Conservation (phyloP, 1,139 yeast species). For the Yamadazyma songkhlaensis region DNA sequence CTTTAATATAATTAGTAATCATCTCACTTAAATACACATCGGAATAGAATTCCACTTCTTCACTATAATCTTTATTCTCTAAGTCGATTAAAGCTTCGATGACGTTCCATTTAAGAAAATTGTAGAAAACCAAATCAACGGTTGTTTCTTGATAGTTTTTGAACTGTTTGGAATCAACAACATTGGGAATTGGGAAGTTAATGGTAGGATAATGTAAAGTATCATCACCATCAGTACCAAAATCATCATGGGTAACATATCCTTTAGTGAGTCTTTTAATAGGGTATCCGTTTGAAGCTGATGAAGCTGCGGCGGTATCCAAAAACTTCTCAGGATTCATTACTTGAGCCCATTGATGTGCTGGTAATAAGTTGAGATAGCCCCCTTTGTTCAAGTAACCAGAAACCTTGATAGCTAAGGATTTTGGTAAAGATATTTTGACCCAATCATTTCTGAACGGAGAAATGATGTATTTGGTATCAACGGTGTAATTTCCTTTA, state of each 20-base stretch:
- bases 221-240: slow-evolving; percentile 86
- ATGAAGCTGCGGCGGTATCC: not conserved
- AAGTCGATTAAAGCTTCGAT: slow-evolving; percentile 50
- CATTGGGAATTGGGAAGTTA: slow-evolving; percentile 69
- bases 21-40: slow-evolving; percentile 32
- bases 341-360: slow-evolving; percentile 20
- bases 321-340: not conserved
- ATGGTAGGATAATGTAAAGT: slow-evolving; percentile 68
- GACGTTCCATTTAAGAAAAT: slow-evolving; percentile 66
- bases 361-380: slow-evolving; percentile 33
- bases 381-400: slow-evolving; percentile 48
- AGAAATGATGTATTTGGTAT: slow-evolving; percentile 78
- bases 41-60: slow-evolving; percentile 27
- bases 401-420: slow-evolving; percentile 47
- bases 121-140: slow-evolving; percentile 75
- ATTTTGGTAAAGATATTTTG: slow-evolving; percentile 50
- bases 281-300: too few relatives aligned
- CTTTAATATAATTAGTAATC: slow-evolving; percentile 15
- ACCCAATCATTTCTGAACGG: slow-evolving; percentile 86
- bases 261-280: slow-evolving; percentile 46
- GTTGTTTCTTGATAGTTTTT: slow-evolving; percentile 10
- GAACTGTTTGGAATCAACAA: slow-evolving; percentile 49
- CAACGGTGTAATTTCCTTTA: slow-evolving; percentile 80
- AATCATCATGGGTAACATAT: slow-evolving; percentile 78
- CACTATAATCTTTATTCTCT: slow-evolving; percentile 18